A percentile compares a stretch with the other conserved stretches of the same genome.
phyloP scores from a whole-genome alignment of 2,329 filamentous ascomycete genomes.

The Trichophyton verrucosum region DNA sequence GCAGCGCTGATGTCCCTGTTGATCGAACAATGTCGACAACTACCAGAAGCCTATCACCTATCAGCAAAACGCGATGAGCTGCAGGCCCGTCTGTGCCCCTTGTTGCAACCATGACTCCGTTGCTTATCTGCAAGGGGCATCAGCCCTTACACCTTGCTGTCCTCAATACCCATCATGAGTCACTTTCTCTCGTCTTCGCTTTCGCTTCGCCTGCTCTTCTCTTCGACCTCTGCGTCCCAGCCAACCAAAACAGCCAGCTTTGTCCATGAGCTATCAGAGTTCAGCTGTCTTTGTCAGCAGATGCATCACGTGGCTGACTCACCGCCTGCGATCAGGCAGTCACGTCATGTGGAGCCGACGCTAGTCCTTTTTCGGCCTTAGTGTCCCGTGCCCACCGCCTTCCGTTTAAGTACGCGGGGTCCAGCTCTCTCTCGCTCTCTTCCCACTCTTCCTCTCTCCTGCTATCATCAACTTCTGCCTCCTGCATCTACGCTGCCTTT shows the following conservation, averaged over 20 bases:
- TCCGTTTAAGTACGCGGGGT: conserved; percentile 5
- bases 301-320: conserved; percentile 1
- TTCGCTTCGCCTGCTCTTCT: neutral
- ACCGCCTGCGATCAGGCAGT: conserved; percentile 2
- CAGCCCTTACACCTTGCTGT: too few relatives aligned
- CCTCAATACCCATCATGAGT: neutral
- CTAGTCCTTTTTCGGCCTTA: neutral
- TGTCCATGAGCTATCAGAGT: neutral
- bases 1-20: neutral
- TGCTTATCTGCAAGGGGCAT: too few relatives aligned
- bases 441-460: neutral
- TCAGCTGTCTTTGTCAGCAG: neutral
- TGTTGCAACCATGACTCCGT: too few relatives aligned
- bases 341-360: neutral
- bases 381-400: conserved; percentile 4
- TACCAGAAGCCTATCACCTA: neutral
- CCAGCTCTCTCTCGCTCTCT: neutral
- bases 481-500: neutral
- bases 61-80: neutral
- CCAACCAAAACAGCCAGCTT: too few relatives aligned
- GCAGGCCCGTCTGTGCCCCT: neutral
- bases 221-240: neutral
- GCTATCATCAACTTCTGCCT: neutral
- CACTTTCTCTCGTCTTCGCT: neutral
- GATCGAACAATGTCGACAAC: neutral